Conservation (phyloP, 1,284 basidiomycete genomes). For the Sporisorium exsertum region DNA sequence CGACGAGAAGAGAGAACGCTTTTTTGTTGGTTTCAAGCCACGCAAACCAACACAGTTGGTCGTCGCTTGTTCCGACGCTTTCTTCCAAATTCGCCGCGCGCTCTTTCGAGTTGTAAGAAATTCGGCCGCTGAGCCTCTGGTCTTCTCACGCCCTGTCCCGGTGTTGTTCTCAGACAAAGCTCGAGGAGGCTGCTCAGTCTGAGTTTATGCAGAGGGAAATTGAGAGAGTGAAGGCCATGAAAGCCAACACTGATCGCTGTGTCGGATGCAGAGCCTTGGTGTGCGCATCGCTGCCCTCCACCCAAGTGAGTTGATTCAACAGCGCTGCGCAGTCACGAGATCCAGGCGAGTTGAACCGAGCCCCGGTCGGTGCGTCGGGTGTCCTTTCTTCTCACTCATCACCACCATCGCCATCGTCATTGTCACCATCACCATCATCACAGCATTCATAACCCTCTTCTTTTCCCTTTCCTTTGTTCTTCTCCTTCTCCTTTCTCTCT, state of each 20-base stretch:
- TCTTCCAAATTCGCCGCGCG: slow-evolving; percentile 28
- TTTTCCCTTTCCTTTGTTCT: not conserved
- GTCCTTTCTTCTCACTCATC: slow-evolving; percentile 1
- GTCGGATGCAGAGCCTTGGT: not conserved
- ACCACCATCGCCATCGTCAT: not conserved
- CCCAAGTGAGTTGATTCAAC: not conserved
- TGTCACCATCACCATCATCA: not conserved
- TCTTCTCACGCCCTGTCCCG: not conserved
- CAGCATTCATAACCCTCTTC: not conserved
- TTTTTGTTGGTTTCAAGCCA: too few species aligned
- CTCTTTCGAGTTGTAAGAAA: not conserved
- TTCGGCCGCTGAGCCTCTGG: not conserved
- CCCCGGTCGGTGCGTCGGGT: not conserved
- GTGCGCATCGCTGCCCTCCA: not conserved
- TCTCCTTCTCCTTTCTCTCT: not conserved
- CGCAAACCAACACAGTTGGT: not conserved
- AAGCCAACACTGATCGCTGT: not conserved
- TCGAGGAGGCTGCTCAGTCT: not conserved
- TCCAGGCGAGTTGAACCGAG: not conserved
- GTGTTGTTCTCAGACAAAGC: not conserved
- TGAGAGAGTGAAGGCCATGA: not conserved
- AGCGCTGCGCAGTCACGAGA: slow-evolving; percentile 13
- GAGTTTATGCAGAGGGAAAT: not conserved
- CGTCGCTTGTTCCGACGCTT: slow-evolving; percentile 27
- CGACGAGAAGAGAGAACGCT: not conserved